These are phyloP conservation scores for Arthrobotrys pseudoclavata DNA, from an alignment of 2,329 filamentous ascomycete species.

Conservation along the genomic window DNA sequence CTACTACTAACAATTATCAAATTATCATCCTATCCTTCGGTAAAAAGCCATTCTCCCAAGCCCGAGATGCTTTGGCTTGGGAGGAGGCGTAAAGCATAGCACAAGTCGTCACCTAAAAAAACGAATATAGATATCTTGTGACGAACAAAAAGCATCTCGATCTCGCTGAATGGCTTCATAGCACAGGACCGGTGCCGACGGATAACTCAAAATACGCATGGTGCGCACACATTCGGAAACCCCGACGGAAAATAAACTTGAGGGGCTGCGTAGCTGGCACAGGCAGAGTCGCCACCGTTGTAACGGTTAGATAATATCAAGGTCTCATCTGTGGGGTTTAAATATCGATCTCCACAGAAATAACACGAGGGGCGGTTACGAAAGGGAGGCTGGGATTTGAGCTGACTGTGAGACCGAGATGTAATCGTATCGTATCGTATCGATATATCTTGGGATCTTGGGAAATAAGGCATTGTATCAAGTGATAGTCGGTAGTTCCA, in stretches of 20 bases:
- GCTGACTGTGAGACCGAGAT: conserved; percentile 3
- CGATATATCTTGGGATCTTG: background rate
- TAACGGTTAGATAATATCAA: conserved; percentile 25
- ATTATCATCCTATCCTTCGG: background rate
- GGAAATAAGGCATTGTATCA: conserved; percentile 11
- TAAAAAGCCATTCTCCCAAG: background rate
- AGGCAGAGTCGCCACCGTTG: conserved; percentile 11
- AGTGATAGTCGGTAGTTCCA: conserved; percentile 25
- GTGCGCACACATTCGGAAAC: conserved; percentile 2
- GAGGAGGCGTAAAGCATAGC: background rate
- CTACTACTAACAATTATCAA: background rate
- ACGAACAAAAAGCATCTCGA: background rate
- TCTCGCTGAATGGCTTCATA: background rate
- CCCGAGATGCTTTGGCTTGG: background rate
- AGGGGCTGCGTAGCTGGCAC: background rate
- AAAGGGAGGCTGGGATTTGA: conserved; percentile 1
- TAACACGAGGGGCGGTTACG: conserved; percentile 2
- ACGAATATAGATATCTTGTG: background rate
- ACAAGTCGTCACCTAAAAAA: background rate
- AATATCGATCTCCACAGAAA: conserved; percentile 6
- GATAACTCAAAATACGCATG: background rate
- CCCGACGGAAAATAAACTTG: conserved; percentile 13
- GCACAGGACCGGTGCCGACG: background rate
- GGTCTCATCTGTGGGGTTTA: background rate
- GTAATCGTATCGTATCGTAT: conserved; percentile 6